Base-by-base conservation (phyloP, 495 filamentous ascomycete species). In the Articulospora tetracladia region DNA sequence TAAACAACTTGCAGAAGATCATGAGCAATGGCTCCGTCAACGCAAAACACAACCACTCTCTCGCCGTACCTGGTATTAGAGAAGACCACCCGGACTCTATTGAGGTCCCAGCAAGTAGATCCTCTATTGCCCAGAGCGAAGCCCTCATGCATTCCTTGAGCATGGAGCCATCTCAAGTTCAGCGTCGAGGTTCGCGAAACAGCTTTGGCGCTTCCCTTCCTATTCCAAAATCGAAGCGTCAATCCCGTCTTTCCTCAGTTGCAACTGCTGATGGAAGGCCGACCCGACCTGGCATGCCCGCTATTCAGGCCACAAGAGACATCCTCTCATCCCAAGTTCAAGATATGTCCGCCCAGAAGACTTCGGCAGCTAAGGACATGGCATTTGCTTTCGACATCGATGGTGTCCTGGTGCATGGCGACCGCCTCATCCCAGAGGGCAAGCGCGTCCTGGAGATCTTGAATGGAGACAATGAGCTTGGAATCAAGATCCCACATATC, bases 371-470 rank as follows among this genome's bases (percentile, higher is more conserved):
- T 34, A 87, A 86, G 75, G 82, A 87, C 67, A 91, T 90, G 66
- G 91, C 87, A 7, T 94, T 95, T 75, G 90, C 88, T 19, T 92
- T 95, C 69, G 91, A 95, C 70, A 95, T 97, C 68, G 94, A 98
- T 69, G 94, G 94, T 60, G 94, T 98, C 22, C 86, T 98, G 13
- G 79, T 96, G 20, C 90, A 91, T 67, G 84, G 85, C 60, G 81
- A 85, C 1, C 84, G 82, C 55, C 85, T 90, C 8, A 84, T 95
- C 26, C 88, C 93, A 24, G 83, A 84, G 30, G 94, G 94, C 1
- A 77, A 80, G 20, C 76, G 86, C 55, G 79, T 91, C 12, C 79
- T 98, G n/a, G 62, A 71, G 15, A 83, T 83, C 61, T 84, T 97
- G 22, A 82, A 92, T 60, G 63, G 78, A 28, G 75, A 88, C 30